Base-by-base conservation (phyloP, 139 green algal species). In the Micractinium sp. region DNA sequence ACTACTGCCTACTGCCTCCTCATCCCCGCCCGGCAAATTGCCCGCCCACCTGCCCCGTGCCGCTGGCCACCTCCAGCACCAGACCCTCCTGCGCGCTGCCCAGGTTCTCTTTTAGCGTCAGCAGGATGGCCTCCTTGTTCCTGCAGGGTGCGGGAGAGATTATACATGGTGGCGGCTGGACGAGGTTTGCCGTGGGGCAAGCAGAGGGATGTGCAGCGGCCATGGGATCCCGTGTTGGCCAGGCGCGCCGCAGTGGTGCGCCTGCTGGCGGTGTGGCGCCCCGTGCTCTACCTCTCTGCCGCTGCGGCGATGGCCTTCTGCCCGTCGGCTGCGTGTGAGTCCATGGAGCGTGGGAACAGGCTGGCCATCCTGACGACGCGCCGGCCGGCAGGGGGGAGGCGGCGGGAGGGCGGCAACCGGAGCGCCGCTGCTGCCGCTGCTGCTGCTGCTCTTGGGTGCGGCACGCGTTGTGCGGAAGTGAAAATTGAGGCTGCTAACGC, bases 41-140 rank as follows among this genome's bases (percentile, higher is more conserved):
- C 71, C 9, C 77, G 5, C 35, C 9, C 77, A 56, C 77, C 77
- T 82, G 85, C 33, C 85, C 85, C 4, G 85, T 88, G 41, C 85
- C 85, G 69, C 69, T 82, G 38, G 86, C 86, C 19, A 85, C 77
- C 78, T 90, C 86, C 63, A 90, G 78, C 5, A 90, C 31, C 16
- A 86, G 66, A 27, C 78, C 78, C 29, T 19, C 22, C 47, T 56
- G 47, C 38, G 61, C n/a, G 22, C 27, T 19, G 33, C 41, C 61
- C 36, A 89, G 47, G 35, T 56, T 38, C 0, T 81, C 60, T 39
- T 66, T 39, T 23, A 92, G 79, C 67, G 63, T 67, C 2, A 67
- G 78, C 66, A 92, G 53, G 78, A 92, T 92, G 15, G 89, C 38
- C 19, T 81, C 89, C 41, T 89, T 89, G 79, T 92, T 92, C 38